Percentiles rank a stretch among this genome's conserved stretches.
These are phyloP conservation scores for Kregervanrija fluxuum DNA, from an alignment of 805 yeast genomes.

Conservation along the genomic window DNA sequence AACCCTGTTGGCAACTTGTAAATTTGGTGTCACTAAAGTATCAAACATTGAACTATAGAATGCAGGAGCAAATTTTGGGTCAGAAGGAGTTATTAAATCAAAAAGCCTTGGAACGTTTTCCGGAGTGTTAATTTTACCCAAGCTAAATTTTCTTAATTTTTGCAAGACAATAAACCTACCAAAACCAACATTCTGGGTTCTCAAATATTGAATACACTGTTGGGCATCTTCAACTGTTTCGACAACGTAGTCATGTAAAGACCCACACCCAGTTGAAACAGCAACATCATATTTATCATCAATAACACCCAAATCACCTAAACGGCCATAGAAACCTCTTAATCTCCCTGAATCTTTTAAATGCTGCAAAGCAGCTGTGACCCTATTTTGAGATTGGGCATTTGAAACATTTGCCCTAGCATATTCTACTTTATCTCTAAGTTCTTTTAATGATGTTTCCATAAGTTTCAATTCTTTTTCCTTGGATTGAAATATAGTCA, in stretches of 20 bases:
- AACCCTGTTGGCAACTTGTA: constrained; percentile 75
- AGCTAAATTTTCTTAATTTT: constrained; percentile 58
- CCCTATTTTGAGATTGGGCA: constrained; percentile 63
- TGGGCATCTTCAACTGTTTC: constrained; percentile 62
- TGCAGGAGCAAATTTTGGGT: constrained; percentile 71
- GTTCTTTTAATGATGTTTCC: constrained; percentile 43
- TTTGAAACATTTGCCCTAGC: constrained; percentile 53
- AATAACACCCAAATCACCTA: constrained; percentile 89
- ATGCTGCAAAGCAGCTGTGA: constrained; percentile 59
- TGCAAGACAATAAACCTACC: constrained; percentile 80
- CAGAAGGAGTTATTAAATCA: constrained; percentile 68
- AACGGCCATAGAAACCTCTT: constrained; percentile 77
- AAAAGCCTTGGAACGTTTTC: constrained; percentile 71
- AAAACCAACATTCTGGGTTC: constrained; percentile 79
- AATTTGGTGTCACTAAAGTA: constrained; percentile 76
- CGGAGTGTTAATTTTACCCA: constrained; percentile 60
- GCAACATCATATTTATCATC: constrained; percentile 89
- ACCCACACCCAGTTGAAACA: constrained; percentile 88
- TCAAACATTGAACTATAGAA: constrained; percentile 82
- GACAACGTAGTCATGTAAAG: constrained; percentile 88
- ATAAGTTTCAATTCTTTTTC: constrained; percentile 41
- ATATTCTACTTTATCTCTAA: constrained; percentile 59
- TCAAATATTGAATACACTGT: constrained; percentile 65
- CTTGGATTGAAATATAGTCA: constrained; percentile 46
- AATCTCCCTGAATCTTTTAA: constrained; percentile 77